phyloP scores from a whole-genome alignment of 345 rosid species.

The Cardamine chenopodiifolia region DNA sequence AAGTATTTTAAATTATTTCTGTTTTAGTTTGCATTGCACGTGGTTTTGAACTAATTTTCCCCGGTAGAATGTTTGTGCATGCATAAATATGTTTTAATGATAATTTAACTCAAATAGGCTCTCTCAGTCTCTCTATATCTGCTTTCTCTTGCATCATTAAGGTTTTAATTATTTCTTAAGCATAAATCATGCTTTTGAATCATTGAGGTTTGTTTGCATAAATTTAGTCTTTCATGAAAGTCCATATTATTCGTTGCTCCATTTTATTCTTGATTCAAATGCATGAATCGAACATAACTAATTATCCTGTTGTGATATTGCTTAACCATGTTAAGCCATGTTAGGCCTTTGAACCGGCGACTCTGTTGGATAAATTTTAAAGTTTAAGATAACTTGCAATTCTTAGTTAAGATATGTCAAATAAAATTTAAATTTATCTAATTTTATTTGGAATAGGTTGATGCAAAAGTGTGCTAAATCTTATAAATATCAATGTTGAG shows the following conservation, averaged over 20 bases:
- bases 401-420: too few relatives aligned
- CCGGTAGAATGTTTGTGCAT: background rate
- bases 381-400: too few relatives aligned
- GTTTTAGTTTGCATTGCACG: background rate
- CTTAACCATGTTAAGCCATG: too few relatives aligned
- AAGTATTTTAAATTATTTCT: background rate
- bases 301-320: background rate
- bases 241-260: background rate
- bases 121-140: background rate
- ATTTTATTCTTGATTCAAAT: background rate
- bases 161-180: background rate
- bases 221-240: background rate
- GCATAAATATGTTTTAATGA: conserved; percentile 9
- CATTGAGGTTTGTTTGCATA: background rate
- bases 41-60: background rate
- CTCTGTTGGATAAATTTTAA: too few relatives aligned
- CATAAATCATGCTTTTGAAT: background rate
- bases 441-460: too few relatives aligned
- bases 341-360: too few relatives aligned
- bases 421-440: too few relatives aligned
- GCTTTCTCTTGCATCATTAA: background rate
- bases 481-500: too few relatives aligned
- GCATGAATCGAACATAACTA: background rate
- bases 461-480: too few relatives aligned
- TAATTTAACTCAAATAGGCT: background rate